Base-by-base conservation (phyloP, 768 basidiomycete genomes). In the Hydnomerulius pinastri region DNA sequence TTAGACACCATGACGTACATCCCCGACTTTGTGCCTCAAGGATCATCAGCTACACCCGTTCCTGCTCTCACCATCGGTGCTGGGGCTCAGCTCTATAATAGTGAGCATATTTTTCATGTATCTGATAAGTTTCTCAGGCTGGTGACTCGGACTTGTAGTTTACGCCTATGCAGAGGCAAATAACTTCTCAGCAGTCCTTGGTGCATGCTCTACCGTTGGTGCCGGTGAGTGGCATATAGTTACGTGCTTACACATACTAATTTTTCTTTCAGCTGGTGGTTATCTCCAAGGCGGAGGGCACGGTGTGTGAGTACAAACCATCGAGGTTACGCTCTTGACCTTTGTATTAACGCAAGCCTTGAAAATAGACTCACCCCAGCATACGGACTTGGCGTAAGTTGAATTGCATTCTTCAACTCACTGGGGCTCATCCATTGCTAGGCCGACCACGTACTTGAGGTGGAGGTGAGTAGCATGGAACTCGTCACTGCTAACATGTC, bases 211-310 rank as follows among this genome's bases (percentile, higher is more conserved):
- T 12, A 61, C 60, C 1, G 59, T 61, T 11, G 59, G 60, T 23
- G 56, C 41, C 40, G 52, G 59, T 61, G 9, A 13, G 47, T 37
- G 2, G 0, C 4, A 21, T 11, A 4, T 2, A 11, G 27, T 4
- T 15, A 24, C 23, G 21, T 15, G 8, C 13, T 15, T 12, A 15
- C 15, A 8, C 12, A 41, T 17, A 24, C 18, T 12, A 17, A 30
- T 10, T 27, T 20, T 2, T 29, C 6, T 12, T 13, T 13, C 17
- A 33, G 79, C 74, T n/a, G n/a, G n/a, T 20, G 77, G 80, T 2
- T 81, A 74, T 72, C 50, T 76, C 3, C 67, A 71, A 41, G 80
- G 77, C 17, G 79, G 76, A 1, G 78, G 80, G 1, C 73, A 79
- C 41, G 71, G 75, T 41, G 59, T 67, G 33, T 62, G 13, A 33